These are phyloP conservation scores for Phytophthora sp. DNA, from an alignment of 352 stramenopile genomes.

Conservation along the genomic window DNA sequence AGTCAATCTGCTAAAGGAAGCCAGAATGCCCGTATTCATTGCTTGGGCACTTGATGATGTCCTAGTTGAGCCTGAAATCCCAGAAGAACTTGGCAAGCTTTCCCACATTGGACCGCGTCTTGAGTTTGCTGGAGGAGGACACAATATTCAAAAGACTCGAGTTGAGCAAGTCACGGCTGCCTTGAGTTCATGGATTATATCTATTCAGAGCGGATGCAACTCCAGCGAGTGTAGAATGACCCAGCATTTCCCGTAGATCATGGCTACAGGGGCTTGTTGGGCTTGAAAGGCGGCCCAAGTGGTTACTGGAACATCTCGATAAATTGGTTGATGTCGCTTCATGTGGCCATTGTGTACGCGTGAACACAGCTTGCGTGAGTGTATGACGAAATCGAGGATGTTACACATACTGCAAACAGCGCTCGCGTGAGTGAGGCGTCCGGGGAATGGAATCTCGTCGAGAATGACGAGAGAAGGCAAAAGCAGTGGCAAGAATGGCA, in stretches of 20 bases:
- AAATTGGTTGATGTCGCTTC: not conserved
- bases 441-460: constrained; percentile 12
- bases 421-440: constrained; percentile 23
- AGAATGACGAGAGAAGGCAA: constrained; percentile 17
- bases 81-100: constrained; percentile 42
- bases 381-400: constrained; percentile 6
- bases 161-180: constrained; percentile 36
- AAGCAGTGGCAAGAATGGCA: not conserved
- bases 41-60: constrained; percentile 54
- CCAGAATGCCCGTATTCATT: constrained; percentile 43
- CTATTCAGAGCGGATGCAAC: constrained; percentile 20
- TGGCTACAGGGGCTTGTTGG: not conserved
- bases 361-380: constrained; percentile 23
- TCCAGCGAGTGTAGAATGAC: constrained; percentile 24
- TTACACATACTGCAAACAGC: constrained; percentile 18
- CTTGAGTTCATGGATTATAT: constrained; percentile 37
- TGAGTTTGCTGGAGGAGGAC: constrained; percentile 51
- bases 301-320: not conserved
- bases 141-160: constrained; percentile 73
- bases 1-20: constrained; percentile 28
- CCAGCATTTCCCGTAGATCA: constrained; percentile 24
- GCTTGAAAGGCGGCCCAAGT: not conserved
- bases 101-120: constrained; percentile 45
- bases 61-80: constrained; percentile 50
- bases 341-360: not conserved